Evolutionary conservation across 495 filamentous ascomycete genomes (phyloP), one percentile per base, ranked within the genome.

Genomic region (Trichoderma parareesei): DNA sequence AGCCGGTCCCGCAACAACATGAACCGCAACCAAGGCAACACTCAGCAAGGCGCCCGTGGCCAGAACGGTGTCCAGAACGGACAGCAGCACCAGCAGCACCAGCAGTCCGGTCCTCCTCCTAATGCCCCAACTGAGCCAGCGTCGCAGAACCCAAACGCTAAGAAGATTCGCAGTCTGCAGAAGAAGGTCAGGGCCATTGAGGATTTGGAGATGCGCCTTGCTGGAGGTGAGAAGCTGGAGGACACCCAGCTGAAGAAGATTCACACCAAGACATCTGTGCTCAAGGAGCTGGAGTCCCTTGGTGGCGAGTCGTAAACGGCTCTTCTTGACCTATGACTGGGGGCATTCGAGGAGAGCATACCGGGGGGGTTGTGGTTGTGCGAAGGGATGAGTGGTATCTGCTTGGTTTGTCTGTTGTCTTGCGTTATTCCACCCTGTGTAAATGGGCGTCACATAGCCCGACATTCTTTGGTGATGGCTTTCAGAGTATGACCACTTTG

Each of bases 241-340:
- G 92, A 96, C 73, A 98, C 94, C 60, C 94, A 98, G 80, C 85
- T 98, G 81, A 95, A 94, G 84, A 98, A 98, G 83, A 98, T 98
- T 67, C 82, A 85, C 27, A 98, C 93, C 5, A 95, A 97, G 79
- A 80, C 85, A 41, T 72, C 80, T 8, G 91, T 98, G 41, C 81
- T 90, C 64, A 89, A 86, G 75, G 94, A 98, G 76, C 75, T 98
- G 61, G 84, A 87, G 41, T 70, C 68, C 9, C 53, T 82, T 62
- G 79, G 78, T 70, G 73, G 67, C 68, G 76, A 77, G 48, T 67
- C 62, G 55, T 61, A 65, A 20, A 37, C 18, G 5, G 9, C 27
- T 2, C 27, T 27, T 2, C 13, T 37, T 13, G 37, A 37, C 8
- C 0, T 27, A 3, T 6, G 53, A 57, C 10, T 37, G 18, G 33